Conservation (phyloP, 2,329 filamentous ascomycete genomes). For the Lachnellula hyalina region DNA sequence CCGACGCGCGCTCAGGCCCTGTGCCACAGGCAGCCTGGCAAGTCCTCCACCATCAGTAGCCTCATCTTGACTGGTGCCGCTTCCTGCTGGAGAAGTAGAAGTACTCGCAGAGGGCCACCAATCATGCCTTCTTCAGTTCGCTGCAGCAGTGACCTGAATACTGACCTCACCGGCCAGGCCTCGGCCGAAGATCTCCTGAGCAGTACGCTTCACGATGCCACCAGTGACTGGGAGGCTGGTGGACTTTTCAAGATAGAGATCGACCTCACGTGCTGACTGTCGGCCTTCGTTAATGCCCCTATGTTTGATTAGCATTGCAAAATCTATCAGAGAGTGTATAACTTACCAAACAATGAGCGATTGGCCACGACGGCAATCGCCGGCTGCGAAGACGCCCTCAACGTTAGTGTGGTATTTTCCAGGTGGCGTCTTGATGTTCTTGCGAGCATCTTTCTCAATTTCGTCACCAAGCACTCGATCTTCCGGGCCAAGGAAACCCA, state of each 20-base stretch:
- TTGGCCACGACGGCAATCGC: constrained; percentile 91
- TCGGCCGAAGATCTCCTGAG: constrained; percentile 56
- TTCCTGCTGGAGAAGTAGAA: not conserved
- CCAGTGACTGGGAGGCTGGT: constrained; percentile 84
- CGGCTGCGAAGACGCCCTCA: constrained; percentile 84
- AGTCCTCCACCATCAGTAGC: too few species aligned
- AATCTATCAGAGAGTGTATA: not conserved
- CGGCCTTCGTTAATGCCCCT: constrained; percentile 97
- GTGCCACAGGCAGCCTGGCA: too few species aligned
- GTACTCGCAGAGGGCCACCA: not conserved
- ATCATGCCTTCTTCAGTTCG: constrained; percentile 16
- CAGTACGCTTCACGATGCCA: constrained; percentile 83
- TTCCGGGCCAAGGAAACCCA: constrained; percentile 96
- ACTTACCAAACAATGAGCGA: constrained; percentile 91
- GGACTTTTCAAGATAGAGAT: constrained; percentile 75
- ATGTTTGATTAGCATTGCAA: constrained; percentile 32
- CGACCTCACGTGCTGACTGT: constrained; percentile 86
- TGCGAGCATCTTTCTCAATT: constrained; percentile 85
- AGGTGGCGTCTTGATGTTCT: constrained; percentile 91
- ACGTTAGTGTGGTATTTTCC: constrained; percentile 87
- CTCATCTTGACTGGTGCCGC: not conserved
- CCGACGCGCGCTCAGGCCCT: too few species aligned
- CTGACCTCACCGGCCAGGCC: constrained; percentile 10
- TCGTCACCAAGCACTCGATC: constrained; percentile 80
- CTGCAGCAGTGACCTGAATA: constrained; percentile 22